Evolutionary conservation across 371 early-diverging fungal species (phyloP), one percentile per base, ranked within the genome.

Genomic region (Thermomucor indicae-seudaticae): DNA sequence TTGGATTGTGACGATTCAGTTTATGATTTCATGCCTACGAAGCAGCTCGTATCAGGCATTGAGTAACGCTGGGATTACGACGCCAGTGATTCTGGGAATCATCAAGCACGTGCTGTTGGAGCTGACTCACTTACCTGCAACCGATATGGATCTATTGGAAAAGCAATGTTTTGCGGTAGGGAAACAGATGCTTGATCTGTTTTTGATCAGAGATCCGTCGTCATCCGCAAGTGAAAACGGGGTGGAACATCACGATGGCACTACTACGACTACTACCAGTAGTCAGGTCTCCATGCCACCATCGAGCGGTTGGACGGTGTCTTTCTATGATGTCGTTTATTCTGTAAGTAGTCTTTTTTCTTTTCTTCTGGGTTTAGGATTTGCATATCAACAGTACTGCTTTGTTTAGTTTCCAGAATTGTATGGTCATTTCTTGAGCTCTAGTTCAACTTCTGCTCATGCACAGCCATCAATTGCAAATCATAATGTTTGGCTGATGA

Each of bases 341-440:
- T 75, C 75, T 29, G 70, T 70, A 67, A 62, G 64, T n/a, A n/a
- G n/a, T n/a, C n/a, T n/a, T n/a, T n/a, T n/a, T n/a, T n/a, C 44
- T 16, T 8, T 29, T 7, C 23, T 30, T 6, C 17, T 23, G 19
- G 5, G 14, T 53, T 0, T 30, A 32, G 2, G 6, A 4, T 20
- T n/a, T 14, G 6, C 16, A 12, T 34, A 10, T 28, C 32, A n/a
- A 3, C 10, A 10, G 35, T 23, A 14, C 48, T 22, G 4, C 28
- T 19, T 37, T 8, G 2, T 22, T 25, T 42, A 74, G 69, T 70
- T 68, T 37, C 75, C 75, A n/a, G 69, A 75, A 43, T 48, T 75
- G 7, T 75, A 75, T 47, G 71, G 66, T 0, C 75, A 75, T 49
- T 75, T 75, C 30, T 39, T 67, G n/a, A 68, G 58, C 53, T 53